These are phyloP conservation scores for Amphichorda felina DNA, from an alignment of 2,329 filamentous ascomycete genomes.

Conservation along the genomic window DNA sequence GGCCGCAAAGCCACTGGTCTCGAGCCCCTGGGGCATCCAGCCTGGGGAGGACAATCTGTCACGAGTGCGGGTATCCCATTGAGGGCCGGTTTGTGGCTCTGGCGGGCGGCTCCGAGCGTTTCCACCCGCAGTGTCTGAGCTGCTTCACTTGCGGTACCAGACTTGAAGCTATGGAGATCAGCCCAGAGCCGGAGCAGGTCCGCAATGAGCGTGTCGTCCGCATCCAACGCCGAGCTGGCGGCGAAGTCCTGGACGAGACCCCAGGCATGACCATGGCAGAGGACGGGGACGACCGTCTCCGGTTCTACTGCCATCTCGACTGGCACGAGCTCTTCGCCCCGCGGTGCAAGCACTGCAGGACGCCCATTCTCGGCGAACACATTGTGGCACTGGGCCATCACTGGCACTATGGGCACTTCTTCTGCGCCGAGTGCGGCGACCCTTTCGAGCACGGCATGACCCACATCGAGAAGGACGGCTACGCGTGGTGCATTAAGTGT, in stretches of 20 bases:
- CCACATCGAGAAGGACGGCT: slow-evolving; percentile 88
- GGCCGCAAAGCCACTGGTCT: slow-evolving; percentile 45
- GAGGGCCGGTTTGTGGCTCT: slow-evolving; percentile 83
- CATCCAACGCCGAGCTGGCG: slow-evolving; percentile 49
- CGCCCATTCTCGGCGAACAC: slow-evolving; percentile 90
- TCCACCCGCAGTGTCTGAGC: slow-evolving; percentile 87
- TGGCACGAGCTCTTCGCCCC: slow-evolving; percentile 93
- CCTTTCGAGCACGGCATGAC: slow-evolving; percentile 66
- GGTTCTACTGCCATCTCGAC: slow-evolving; percentile 97
- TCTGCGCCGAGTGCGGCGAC: slow-evolving; percentile 96
- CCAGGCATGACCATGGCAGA: slow-evolving; percentile 54
- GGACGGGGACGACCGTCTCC: slow-evolving; percentile 60
- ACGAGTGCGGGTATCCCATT: slow-evolving; percentile 74
- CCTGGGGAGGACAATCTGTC: slow-evolving; percentile 60
- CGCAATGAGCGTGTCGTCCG: slow-evolving; percentile 61
- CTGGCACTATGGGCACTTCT: slow-evolving; percentile 97
- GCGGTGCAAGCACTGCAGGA: slow-evolving; percentile 90
- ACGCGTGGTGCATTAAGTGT: slow-evolving; percentile 91
- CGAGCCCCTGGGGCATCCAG: slow-evolving; percentile 32
- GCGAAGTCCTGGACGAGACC: slow-evolving; percentile 48
- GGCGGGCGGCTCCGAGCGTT: slow-evolving; percentile 59
- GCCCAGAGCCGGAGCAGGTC: slow-evolving; percentile 70
- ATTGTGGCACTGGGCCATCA: slow-evolving; percentile 88
- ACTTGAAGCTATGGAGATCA: slow-evolving; percentile 93
- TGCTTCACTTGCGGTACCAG: slow-evolving; percentile 80